Conservation (phyloP, 345 rosid species). For the Rubroshorea leprosula region DNA sequence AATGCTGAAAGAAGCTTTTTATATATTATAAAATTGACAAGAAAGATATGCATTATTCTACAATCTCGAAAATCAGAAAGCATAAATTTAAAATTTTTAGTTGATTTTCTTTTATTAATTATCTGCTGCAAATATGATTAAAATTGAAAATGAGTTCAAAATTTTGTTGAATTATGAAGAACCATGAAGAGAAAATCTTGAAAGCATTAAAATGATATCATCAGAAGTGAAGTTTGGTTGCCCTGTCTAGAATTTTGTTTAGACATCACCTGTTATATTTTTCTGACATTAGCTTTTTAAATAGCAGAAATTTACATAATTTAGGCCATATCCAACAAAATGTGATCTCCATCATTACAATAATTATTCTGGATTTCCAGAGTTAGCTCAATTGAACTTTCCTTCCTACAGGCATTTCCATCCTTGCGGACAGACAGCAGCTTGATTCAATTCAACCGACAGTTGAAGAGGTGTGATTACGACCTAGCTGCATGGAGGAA, state of each 20-base stretch:
- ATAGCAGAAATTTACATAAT: no score
- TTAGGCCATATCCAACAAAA: no score
- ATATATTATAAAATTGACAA: not conserved
- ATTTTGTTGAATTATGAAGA: not conserved
- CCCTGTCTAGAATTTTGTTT: no score
- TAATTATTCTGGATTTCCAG: slow-evolving; percentile 1
- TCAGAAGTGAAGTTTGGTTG: no score
- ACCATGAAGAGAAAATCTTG: not conserved
- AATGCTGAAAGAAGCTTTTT: not conserved
- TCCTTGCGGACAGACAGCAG: slow-evolving; percentile 73
- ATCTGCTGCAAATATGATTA: no score
- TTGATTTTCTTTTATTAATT: not conserved
- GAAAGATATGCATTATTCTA: not conserved
- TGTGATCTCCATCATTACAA: no score
- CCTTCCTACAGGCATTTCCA: slow-evolving; percentile 56
- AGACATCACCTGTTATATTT: no score
- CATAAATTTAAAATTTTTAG: no score
- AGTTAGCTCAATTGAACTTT: slow-evolving; percentile 4
- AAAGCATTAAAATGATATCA: no score
- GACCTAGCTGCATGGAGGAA: slow-evolving; percentile 83
- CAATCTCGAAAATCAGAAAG: not conserved
- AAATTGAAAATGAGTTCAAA: not conserved
- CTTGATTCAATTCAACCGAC: slow-evolving; percentile 93
- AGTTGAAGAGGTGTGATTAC: slow-evolving; percentile 84
- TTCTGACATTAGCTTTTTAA: no score